phyloP scores from a whole-genome alignment of 2,329 filamentous ascomycete genomes.

The Emergomyces pasteurianus region DNA sequence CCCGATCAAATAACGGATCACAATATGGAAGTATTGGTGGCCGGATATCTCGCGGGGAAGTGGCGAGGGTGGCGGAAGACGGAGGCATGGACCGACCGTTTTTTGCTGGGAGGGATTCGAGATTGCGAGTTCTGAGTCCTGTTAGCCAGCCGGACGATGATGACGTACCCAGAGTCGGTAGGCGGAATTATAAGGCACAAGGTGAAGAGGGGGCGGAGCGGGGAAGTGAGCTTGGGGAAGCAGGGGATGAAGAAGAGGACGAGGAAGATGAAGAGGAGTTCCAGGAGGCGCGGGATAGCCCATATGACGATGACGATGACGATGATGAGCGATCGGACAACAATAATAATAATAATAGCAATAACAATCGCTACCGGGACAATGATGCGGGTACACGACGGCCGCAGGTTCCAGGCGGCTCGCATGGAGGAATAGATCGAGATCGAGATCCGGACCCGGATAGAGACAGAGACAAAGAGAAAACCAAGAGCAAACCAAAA shows the following conservation, averaged over 20 bases:
- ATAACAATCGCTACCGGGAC: constrained; percentile 24
- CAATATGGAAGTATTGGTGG: constrained; percentile 26
- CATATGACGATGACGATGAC: constrained; percentile 16
- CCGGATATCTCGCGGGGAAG: constrained; percentile 20
- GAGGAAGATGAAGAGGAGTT: constrained; percentile 25
- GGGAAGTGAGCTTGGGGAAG: constrained; percentile 24
- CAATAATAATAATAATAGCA: background rate
- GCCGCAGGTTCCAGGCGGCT: background rate
- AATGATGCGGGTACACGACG: background rate
- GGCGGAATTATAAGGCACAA: constrained; percentile 19
- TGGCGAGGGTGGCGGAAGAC: constrained; percentile 21
- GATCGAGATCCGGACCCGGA: no score
- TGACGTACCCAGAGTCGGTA: constrained; percentile 25
- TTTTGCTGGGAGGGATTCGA: constrained; percentile 39
- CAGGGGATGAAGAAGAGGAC: constrained; percentile 14
- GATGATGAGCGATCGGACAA: background rate
- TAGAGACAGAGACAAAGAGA: background rate
- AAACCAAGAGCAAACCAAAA: constrained; percentile 11
- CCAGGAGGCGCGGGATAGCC: constrained; percentile 11
- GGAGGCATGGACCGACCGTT: constrained; percentile 20
- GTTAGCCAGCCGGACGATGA: constrained; percentile 76
- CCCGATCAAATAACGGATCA: constrained; percentile 12
- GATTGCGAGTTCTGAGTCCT: constrained; percentile 63
- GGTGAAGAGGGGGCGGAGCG: constrained; percentile 33
- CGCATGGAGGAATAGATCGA: background rate